Conservation (phyloP, 495 filamentous ascomycete species). For the Geopyxis carbonaria region DNA sequence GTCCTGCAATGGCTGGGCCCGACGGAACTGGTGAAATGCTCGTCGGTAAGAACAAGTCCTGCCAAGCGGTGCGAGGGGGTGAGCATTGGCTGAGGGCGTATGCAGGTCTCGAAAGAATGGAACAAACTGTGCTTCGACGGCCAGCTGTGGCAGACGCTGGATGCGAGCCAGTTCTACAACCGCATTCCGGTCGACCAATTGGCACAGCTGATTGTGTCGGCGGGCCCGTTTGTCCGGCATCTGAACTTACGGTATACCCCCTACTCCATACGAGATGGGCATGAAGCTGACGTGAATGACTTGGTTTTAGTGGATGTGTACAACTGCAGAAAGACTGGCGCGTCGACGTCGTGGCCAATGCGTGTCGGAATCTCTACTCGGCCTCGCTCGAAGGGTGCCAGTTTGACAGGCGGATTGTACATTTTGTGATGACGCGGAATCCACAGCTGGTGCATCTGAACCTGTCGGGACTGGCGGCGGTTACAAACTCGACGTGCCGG, state of each 20-base stretch:
- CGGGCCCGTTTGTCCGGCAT: conserved; percentile 78
- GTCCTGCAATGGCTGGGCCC: conserved; percentile 63
- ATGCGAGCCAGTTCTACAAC: conserved; percentile 72
- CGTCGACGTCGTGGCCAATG: conserved; percentile 53
- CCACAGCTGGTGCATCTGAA: conserved; percentile 64
- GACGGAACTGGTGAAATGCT: conserved; percentile 66
- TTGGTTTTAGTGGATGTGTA: conserved; percentile 40
- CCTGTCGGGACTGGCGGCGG: conserved; percentile 57
- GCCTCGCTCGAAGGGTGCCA: conserved; percentile 77
- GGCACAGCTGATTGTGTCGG: conserved; percentile 65
- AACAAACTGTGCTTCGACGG: conserved; percentile 84
- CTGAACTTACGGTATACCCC: conserved; percentile 44
- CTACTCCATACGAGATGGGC: neutral
- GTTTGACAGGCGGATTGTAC: conserved; percentile 54
- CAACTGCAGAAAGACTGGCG: conserved; percentile 67
- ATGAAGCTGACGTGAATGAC: neutral
- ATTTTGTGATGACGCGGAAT: conserved; percentile 65
- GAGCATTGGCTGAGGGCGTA: neutral
- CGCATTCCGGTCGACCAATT: conserved; percentile 70
- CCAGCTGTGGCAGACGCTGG: conserved; percentile 73
- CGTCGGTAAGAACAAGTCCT: conserved; percentile 28
- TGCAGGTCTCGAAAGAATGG: conserved; percentile 56
- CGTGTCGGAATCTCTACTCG: conserved; percentile 72
- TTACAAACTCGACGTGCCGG: conserved; percentile 72
- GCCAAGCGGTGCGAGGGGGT: neutral